Percentiles rank a stretch among this genome's conserved stretches.
phyloP scores from a whole-genome alignment of 1,284 basidiomycete genomes.

The Ceratobasidium sp. region DNA sequence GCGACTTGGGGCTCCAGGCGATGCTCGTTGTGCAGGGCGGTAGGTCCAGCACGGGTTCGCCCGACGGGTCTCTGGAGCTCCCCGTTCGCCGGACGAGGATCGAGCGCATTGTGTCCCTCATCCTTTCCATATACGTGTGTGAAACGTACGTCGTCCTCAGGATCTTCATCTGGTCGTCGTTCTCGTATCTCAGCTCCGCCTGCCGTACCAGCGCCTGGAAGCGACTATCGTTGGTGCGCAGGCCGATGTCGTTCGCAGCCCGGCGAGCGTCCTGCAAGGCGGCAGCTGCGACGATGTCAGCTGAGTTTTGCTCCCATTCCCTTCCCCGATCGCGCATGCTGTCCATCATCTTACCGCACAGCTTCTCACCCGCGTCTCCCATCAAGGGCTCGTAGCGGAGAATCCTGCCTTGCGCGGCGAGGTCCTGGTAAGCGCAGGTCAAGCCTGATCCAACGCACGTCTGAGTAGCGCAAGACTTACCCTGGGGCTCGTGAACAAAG shows the following conservation, averaged over 20 bases:
- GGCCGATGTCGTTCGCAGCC: no score
- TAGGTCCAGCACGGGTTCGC: background rate
- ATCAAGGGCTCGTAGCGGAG: conserved; percentile 24
- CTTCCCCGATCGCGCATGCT: background rate
- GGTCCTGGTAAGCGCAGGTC: background rate
- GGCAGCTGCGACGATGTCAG: background rate
- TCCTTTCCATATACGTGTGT: background rate
- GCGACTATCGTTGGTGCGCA: background rate
- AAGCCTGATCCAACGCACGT: no score
- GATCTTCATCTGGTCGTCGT: conserved; percentile 14
- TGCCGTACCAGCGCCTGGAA: background rate
- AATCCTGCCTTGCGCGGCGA: background rate
- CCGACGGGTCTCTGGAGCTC: background rate
- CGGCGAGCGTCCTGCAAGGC: background rate
- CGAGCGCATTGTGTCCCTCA: background rate
- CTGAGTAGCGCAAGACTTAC: background rate
- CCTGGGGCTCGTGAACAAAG: conserved; percentile 7
- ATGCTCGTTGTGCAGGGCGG: background rate
- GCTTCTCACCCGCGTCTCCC: conserved; percentile 50
- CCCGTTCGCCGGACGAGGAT: conserved; percentile 16
- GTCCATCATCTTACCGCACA: background rate
- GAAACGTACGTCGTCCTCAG: background rate
- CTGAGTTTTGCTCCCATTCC: background rate
- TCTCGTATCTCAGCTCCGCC: background rate
- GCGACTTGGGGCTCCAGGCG: background rate